These are phyloP conservation scores for Elasticomyces elasticus DNA, from an alignment of 495 filamentous ascomycete genomes.

Conservation along the genomic window DNA sequence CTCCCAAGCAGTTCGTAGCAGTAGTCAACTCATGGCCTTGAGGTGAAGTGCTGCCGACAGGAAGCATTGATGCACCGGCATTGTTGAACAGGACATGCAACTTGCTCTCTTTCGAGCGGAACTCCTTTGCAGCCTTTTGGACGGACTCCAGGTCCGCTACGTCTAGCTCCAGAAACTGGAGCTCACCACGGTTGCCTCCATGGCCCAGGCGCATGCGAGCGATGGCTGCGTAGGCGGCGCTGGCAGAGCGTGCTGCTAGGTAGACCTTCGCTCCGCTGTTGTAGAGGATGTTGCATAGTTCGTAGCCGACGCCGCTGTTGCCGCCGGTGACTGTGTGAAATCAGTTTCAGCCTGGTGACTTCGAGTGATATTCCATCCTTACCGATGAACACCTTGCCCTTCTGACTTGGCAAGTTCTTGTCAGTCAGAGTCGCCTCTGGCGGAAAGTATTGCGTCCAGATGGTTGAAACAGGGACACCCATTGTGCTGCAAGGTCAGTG, in stretches of 20 bases:
- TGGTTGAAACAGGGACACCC: too few species aligned
- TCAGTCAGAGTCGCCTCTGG: conserved; percentile 17
- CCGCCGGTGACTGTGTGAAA: conserved; percentile 30
- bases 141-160: conserved; percentile 9
- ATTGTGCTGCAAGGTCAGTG: too few species aligned
- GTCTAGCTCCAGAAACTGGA: not conserved
- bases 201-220: too few species aligned
- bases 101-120: not conserved
- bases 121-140: not conserved
- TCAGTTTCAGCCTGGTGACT: not conserved
- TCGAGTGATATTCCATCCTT: not conserved
- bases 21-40: conserved; percentile 9
- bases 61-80: conserved; percentile 34
- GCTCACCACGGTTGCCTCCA: not conserved
- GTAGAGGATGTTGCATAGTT: conserved; percentile 34
- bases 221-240: not conserved
- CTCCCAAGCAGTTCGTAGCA: conserved; percentile 5
- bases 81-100: conserved; percentile 16
- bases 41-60: not conserved
- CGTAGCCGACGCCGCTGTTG: conserved; percentile 32
- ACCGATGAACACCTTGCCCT: conserved; percentile 23
- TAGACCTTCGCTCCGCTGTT: not conserved
- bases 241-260: not conserved
- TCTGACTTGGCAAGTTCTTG: conserved; percentile 6
- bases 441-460: conserved; percentile 15